These are phyloP conservation scores for Rugonectria rugulosa DNA, from an alignment of 2,329 filamentous ascomycete species.

Conservation along the genomic window DNA sequence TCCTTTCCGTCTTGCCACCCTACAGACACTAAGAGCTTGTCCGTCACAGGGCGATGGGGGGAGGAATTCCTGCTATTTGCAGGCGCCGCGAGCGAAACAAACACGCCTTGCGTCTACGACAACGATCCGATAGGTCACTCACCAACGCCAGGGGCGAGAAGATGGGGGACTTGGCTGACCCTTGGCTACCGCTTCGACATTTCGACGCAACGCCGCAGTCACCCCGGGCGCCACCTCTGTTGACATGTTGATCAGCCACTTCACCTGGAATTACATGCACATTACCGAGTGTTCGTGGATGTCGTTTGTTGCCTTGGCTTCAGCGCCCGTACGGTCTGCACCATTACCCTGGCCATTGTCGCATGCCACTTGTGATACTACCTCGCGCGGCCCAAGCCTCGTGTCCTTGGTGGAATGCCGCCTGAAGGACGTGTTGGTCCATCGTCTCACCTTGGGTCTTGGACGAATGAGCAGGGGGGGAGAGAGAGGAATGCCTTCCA, in stretches of 20 bases:
- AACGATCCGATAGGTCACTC: not conserved
- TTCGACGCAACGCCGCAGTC: not conserved
- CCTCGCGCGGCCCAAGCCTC: not conserved
- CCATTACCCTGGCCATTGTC: slow-evolving; percentile 3
- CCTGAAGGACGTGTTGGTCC: not conserved
- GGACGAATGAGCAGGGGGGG: not conserved
- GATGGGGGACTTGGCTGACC: not conserved
- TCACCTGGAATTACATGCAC: not conserved
- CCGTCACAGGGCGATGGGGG: slow-evolving; percentile 6
- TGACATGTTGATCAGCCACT: slow-evolving; percentile 2
- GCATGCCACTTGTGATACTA: slow-evolving; percentile 8
- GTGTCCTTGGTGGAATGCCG: slow-evolving; percentile 7
- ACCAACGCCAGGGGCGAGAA: not conserved
- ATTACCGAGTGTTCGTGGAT: slow-evolving; percentile 3
- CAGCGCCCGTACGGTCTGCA: slow-evolving; percentile 1
- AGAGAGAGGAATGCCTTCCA: not conserved
- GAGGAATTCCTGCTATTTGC: not conserved
- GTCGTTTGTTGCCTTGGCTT: not conserved
- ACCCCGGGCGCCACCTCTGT: slow-evolving; percentile 1
- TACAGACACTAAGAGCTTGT: not conserved
- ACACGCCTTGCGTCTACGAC: not conserved
- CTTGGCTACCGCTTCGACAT: slow-evolving; percentile 1
- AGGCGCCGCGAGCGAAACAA: not conserved
- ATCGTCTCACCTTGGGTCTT: too few species aligned
- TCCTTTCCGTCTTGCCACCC: not conserved